Conservation (phyloP, 139 green algal species). For the Tetraselmis striata region DNA sequence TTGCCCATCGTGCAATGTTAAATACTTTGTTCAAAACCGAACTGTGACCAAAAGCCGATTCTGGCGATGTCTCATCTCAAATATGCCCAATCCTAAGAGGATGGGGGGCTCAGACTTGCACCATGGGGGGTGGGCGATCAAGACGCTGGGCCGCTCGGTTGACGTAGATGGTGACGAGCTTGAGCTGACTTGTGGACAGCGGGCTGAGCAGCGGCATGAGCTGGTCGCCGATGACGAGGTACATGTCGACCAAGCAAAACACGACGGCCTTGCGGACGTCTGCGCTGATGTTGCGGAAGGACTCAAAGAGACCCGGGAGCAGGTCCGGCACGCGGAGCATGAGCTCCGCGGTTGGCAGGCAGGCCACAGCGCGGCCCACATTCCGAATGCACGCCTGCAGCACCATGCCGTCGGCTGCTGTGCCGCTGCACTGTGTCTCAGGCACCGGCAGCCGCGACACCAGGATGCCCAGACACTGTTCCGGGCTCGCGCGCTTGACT, state of each 20-base stretch:
- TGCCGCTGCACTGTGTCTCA: neutral
- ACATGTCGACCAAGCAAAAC: constrained; percentile 22
- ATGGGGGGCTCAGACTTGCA: too few species aligned
- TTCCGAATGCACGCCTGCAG: constrained; percentile 20
- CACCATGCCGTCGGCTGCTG: neutral
- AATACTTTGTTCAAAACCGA: too few species aligned
- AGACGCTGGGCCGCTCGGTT: constrained; percentile 9
- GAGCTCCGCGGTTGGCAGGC: constrained; percentile 12
- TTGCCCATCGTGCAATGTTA: too few species aligned
- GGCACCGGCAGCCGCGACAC: constrained; percentile 18
- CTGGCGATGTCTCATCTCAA: too few species aligned
- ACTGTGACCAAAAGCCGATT: too few species aligned
- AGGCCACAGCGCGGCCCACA: constrained; percentile 12
- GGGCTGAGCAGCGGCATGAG: constrained; percentile 39
- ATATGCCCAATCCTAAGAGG: too few species aligned
- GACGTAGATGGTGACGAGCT: constrained; percentile 60
- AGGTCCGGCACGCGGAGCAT: constrained; percentile 19
- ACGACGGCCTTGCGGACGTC: constrained; percentile 59
- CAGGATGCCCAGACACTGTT: constrained; percentile 24
- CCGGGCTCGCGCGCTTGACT: constrained; percentile 18
- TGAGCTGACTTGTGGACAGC: constrained; percentile 46
- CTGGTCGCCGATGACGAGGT: constrained; percentile 30
- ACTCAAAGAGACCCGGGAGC: constrained; percentile 48
- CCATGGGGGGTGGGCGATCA: neutral
- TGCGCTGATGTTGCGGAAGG: constrained; percentile 39